Evolutionary conservation across 2,329 filamentous ascomycete genomes (phyloP).

Genomic region (Hymenoscyphus fructigenus): DNA sequence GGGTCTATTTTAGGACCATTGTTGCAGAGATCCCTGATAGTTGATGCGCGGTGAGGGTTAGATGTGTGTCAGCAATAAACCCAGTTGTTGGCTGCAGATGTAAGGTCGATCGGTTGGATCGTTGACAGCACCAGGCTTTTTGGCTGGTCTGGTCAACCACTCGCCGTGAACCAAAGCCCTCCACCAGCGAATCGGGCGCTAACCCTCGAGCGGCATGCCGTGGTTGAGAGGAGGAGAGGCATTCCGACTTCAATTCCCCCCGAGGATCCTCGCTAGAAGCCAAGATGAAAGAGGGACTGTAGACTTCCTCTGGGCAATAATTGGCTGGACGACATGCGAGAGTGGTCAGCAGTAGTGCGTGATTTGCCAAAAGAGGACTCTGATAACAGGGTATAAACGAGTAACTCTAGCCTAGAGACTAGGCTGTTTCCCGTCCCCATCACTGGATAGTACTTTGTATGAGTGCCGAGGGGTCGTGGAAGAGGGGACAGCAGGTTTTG

Average conservation of each 20-base stretch:
- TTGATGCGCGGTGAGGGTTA: background rate
- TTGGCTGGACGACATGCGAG: background rate
- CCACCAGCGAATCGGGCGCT: constrained; percentile 4
- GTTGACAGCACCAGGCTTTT: background rate
- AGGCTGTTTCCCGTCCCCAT: background rate
- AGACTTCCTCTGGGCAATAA: background rate
- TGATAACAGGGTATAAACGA: background rate
- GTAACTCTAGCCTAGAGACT: background rate
- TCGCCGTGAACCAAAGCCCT: background rate
- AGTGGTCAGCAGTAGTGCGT: background rate
- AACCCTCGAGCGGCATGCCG: background rate
- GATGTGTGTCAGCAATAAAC: constrained; percentile 6
- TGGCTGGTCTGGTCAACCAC: background rate
- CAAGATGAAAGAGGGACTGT: constrained; percentile 1
- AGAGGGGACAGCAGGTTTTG: too few relatives aligned
- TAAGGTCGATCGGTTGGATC: constrained; percentile 1
- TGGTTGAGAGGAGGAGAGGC: background rate
- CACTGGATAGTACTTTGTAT: background rate
- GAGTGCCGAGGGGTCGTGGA: background rate
- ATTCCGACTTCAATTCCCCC: background rate
- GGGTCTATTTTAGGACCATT: constrained; percentile 29
- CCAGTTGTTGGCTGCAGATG: constrained; percentile 4
- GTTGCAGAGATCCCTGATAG: constrained; percentile 3
- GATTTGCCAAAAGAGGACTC: background rate
- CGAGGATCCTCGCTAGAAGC: background rate